Conservation (phyloP, 106 monocot genomes). For the Xerophyta viscosa region DNA sequence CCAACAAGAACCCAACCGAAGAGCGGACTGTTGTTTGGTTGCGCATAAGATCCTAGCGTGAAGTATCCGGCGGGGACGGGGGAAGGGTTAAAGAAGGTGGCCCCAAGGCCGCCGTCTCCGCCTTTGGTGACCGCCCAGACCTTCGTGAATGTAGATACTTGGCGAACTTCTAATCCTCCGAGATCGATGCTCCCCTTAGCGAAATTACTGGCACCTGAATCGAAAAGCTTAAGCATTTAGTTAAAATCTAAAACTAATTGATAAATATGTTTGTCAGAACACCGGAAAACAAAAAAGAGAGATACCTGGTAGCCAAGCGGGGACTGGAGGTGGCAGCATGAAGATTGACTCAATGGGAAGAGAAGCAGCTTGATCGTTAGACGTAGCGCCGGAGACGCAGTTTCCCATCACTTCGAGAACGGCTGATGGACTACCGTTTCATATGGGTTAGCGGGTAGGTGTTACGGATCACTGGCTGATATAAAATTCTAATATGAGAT, state of each 20-base stretch:
- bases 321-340: constrained; percentile 2
- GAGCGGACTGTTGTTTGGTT: constrained; percentile 49
- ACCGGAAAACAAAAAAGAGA: too few species aligned
- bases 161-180: constrained; percentile 52
- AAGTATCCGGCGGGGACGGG: constrained; percentile 51
- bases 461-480: too few species aligned
- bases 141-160: constrained; percentile 52
- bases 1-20: constrained; percentile 60
- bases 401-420: constrained; percentile 1
- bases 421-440: too few species aligned
- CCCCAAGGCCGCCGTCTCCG: constrained; percentile 31
- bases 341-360: constrained; percentile 4
- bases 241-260: background rate
- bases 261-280: too few species aligned
- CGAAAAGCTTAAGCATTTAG: background rate
- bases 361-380: background rate
- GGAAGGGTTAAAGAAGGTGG: constrained; percentile 58
- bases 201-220: constrained; percentile 49
- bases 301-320: constrained; percentile 2
- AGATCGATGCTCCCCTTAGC: constrained; percentile 53
- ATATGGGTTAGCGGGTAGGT: too few species aligned
- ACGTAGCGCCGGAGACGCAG: background rate
- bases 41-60: constrained; percentile 52
- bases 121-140: constrained; percentile 49
- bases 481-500: too few species aligned